A percentile compares a stretch with the other conserved stretches of the same genome.
Conservation (phyloP, 306 rosid species). For the Inga oerstediana region DNA sequence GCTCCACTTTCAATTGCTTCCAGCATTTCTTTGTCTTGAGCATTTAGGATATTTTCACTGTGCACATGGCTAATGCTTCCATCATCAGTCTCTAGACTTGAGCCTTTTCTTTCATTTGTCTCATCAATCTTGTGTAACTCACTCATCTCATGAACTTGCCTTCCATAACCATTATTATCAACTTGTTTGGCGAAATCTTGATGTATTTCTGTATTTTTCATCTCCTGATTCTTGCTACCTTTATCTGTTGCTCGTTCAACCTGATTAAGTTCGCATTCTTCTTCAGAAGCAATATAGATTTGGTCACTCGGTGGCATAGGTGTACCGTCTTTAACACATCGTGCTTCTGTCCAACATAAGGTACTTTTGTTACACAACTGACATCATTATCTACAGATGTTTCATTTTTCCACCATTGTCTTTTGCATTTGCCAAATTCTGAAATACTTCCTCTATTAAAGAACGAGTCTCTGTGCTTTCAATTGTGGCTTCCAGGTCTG, state of each 20-base stretch:
- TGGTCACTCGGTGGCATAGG: slow-evolving; percentile 19
- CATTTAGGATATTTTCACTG: slow-evolving; percentile 13
- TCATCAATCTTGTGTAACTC: slow-evolving; percentile 26
- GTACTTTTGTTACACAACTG: slow-evolving; percentile 11
- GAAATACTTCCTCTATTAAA: slow-evolving; percentile 34
- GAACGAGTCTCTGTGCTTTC: slow-evolving; percentile 38
- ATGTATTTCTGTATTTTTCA: slow-evolving; percentile 1
- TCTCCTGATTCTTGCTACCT: not conserved
- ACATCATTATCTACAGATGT: slow-evolving; percentile 28
- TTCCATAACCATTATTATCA: not conserved
- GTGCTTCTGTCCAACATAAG: slow-evolving; percentile 24
- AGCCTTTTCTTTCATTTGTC: slow-evolving; percentile 19
- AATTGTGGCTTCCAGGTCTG: slow-evolving; percentile 29
- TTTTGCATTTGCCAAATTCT: slow-evolving; percentile 28
- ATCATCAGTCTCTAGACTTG: slow-evolving; percentile 19
- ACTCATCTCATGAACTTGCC: slow-evolving; percentile 23
- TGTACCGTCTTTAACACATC: slow-evolving; percentile 29
- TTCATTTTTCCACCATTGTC: slow-evolving; percentile 36
- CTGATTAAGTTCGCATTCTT: not conserved
- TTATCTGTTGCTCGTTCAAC: slow-evolving; percentile 2
- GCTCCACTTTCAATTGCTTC: slow-evolving; percentile 32
- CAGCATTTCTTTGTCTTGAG: slow-evolving; percentile 23
- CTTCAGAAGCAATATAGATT: slow-evolving; percentile 7
- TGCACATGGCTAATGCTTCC: slow-evolving; percentile 21
- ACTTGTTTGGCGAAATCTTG: not conserved